These are phyloP conservation scores for Jacaranda mimosifolia DNA, from an alignment of 257 asterid species.

Conservation along the genomic window DNA sequence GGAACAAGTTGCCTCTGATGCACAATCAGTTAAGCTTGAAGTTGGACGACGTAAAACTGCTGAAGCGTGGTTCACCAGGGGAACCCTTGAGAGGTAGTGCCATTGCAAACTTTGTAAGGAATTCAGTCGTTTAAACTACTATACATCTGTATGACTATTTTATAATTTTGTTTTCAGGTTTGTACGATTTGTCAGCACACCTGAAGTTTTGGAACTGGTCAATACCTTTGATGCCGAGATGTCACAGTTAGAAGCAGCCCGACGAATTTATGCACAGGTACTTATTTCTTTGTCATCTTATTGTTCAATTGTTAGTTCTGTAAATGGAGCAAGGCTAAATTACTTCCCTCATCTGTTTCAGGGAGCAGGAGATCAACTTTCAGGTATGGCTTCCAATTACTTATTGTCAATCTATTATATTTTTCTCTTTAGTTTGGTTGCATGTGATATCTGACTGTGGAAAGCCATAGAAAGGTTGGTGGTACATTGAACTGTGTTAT, in stretches of 20 bases:
- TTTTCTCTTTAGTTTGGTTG: constrained; percentile 22
- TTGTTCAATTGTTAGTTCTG: not conserved
- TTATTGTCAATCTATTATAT: constrained; percentile 15
- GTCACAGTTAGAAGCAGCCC: constrained; percentile 93
- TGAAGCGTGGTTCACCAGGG: constrained; percentile 90
- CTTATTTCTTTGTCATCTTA: constrained; percentile 12
- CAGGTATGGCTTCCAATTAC: constrained; percentile 52
- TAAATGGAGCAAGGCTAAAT: constrained; percentile 32
- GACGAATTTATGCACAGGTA: constrained; percentile 81
- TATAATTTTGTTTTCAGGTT: constrained; percentile 56
- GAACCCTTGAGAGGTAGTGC: constrained; percentile 90
- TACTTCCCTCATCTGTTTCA: constrained; percentile 51
- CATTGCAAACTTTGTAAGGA: constrained; percentile 22
- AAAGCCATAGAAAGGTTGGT: not conserved
- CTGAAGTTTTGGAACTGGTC: constrained; percentile 83
- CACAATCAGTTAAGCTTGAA: constrained; percentile 84
- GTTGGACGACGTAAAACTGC: constrained; percentile 62
- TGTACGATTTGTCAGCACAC: constrained; percentile 92
- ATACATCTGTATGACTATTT: constrained; percentile 18
- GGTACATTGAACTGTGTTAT: not conserved
- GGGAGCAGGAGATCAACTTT: constrained; percentile 73
- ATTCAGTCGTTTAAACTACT: not conserved
- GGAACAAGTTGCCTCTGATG: constrained; percentile 75
- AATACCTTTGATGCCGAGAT: constrained; percentile 81
- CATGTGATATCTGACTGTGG: constrained; percentile 1